These are phyloP conservation scores for Strigomonas galati DNA, from an alignment of 208 protist genomes.

Conservation along the genomic window DNA sequence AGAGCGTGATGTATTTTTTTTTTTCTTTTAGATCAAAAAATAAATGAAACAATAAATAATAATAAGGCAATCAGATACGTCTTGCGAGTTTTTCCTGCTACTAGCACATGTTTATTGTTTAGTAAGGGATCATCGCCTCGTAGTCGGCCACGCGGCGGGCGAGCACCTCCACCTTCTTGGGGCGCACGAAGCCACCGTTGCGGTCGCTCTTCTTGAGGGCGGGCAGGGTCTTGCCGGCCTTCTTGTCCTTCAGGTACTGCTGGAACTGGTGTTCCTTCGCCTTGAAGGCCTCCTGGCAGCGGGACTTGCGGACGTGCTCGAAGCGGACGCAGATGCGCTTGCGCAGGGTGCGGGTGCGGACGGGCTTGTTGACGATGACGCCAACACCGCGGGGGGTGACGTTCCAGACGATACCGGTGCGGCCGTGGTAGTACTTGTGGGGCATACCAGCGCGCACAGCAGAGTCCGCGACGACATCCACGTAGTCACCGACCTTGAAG, in stretches of 20 bases:
- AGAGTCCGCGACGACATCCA: slow-evolving; percentile 98
- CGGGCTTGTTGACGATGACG: slow-evolving; percentile 99
- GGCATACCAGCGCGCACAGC: slow-evolving; percentile 99
- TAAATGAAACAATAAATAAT: slow-evolving; percentile 8
- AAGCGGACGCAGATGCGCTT: slow-evolving; percentile 99
- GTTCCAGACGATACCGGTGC: slow-evolving; percentile 99
- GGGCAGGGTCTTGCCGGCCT: slow-evolving; percentile 76
- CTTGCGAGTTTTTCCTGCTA: neutral
- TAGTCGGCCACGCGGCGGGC: slow-evolving; percentile 29
- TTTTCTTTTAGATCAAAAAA: slow-evolving; percentile 14
- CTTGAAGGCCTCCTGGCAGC: slow-evolving; percentile 90
- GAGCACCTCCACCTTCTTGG: slow-evolving; percentile 30
- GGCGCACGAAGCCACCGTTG: slow-evolving; percentile 31
- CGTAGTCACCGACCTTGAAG: slow-evolving; percentile 99
- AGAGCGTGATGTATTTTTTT: slow-evolving; percentile 19
- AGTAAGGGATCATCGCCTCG: slow-evolving; percentile 45
- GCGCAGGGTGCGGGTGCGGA: slow-evolving; percentile 96
- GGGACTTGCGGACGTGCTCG: slow-evolving; percentile 97
- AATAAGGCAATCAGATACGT: slow-evolving; percentile 2
- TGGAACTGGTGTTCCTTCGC: slow-evolving; percentile 78
- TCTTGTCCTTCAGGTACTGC: slow-evolving; percentile 70
- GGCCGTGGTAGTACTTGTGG: slow-evolving; percentile 99
- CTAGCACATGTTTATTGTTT: slow-evolving; percentile 1
- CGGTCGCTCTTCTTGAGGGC: slow-evolving; percentile 75
- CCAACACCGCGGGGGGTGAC: slow-evolving; percentile 98